These are phyloP conservation scores for Raphanus sativus DNA, from an alignment of 345 rosid genomes.

Conservation along the genomic window DNA sequence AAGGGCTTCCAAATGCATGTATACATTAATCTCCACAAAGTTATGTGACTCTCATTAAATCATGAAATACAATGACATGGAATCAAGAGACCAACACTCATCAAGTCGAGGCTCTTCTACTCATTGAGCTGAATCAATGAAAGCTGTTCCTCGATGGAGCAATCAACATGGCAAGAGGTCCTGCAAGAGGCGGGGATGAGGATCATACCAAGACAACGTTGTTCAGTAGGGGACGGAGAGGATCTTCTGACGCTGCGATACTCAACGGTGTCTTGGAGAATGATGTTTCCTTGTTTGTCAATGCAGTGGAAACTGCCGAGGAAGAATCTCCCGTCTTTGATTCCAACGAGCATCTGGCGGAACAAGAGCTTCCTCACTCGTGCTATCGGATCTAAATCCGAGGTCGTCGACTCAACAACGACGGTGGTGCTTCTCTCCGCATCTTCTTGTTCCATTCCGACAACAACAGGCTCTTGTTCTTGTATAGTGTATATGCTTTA, in stretches of 20 bases:
- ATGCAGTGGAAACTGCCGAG: slow-evolving; percentile 82
- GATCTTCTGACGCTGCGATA: slow-evolving; percentile 72
- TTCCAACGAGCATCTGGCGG: slow-evolving; percentile 26
- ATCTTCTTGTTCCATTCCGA: slow-evolving; percentile 24
- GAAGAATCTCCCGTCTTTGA: slow-evolving; percentile 39
- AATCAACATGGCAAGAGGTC: slow-evolving; percentile 54
- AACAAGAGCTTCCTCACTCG: slow-evolving; percentile 61
- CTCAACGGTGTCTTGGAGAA: slow-evolving; percentile 86
- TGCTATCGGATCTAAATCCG: slow-evolving; percentile 45
- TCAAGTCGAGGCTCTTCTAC: slow-evolving; percentile 17
- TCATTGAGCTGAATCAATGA: slow-evolving; percentile 46
- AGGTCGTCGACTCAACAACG: neutral
- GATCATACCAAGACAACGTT: slow-evolving; percentile 83
- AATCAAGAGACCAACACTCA: neutral
- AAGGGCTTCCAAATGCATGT: neutral
- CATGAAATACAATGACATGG: slow-evolving; percentile 1
- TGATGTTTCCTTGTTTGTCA: slow-evolving; percentile 95
- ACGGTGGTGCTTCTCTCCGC: slow-evolving; percentile 6
- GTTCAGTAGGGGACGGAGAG: slow-evolving; percentile 84
- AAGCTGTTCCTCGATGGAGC: slow-evolving; percentile 54
- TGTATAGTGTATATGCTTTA: neutral
- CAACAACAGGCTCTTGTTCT: neutral
- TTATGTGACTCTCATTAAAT: neutral
- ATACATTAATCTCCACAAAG: slow-evolving; percentile 11
- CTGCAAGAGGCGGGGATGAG: slow-evolving; percentile 77